These are phyloP conservation scores for Euclidium syriacum DNA, from an alignment of 345 rosid species.

Conservation along the genomic window DNA sequence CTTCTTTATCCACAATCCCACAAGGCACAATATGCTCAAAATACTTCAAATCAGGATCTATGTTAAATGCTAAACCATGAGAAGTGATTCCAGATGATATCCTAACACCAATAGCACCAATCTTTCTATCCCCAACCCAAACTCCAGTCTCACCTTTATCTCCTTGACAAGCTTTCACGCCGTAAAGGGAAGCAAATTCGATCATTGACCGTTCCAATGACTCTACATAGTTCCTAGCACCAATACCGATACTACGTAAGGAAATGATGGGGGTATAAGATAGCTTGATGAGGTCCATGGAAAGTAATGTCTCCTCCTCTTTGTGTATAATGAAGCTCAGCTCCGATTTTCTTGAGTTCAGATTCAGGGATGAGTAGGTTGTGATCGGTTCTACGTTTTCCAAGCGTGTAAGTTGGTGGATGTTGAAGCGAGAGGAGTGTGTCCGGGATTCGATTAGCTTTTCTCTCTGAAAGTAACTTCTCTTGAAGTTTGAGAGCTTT, in stretches of 20 bases:
- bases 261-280: constrained; percentile 78
- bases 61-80: constrained; percentile 84
- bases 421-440: constrained; percentile 76
- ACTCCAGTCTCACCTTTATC: constrained; percentile 74
- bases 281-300: constrained; percentile 86
- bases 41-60: constrained; percentile 73
- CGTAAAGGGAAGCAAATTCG: constrained; percentile 58
- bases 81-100: constrained; percentile 74
- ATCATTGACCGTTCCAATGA: constrained; percentile 71
- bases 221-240: constrained; percentile 81
- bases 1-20: constrained; percentile 82
- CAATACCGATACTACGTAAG: constrained; percentile 61
- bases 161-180: constrained; percentile 65
- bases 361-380: constrained; percentile 58
- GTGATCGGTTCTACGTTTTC: constrained; percentile 71
- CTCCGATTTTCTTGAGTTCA: constrained; percentile 66
- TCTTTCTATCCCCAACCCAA: constrained; percentile 89
- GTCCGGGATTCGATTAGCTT: constrained; percentile 49
- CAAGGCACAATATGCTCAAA: constrained; percentile 91
- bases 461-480: constrained; percentile 52
- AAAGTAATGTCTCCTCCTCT: constrained; percentile 92
- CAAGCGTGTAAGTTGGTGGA: constrained; percentile 80
- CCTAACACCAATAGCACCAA: constrained; percentile 85
- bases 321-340: constrained; percentile 81
- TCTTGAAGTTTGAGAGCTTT: constrained; percentile 82